phyloP scores from a whole-genome alignment of 2,329 filamentous ascomycete species.

The Colletotrichum gloeosporioides region DNA sequence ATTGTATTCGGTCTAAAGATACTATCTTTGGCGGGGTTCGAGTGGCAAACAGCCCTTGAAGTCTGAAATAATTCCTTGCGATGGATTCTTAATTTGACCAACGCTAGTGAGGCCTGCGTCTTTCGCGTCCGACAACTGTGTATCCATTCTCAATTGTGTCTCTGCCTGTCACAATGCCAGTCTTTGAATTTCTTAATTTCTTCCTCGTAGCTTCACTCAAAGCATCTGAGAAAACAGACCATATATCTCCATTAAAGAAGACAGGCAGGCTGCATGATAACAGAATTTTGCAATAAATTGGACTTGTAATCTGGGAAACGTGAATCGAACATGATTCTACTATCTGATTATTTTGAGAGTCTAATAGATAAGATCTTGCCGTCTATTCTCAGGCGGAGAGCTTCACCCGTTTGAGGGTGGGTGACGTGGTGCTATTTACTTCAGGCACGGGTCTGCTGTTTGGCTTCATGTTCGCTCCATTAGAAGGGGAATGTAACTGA shows the following conservation, averaged over 20 bases:
- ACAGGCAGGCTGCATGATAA: neutral
- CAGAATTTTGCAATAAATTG: neutral
- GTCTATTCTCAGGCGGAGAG: neutral
- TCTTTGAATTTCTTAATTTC: neutral
- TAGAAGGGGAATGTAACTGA: neutral
- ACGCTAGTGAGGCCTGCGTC: neutral
- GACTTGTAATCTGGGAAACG: neutral
- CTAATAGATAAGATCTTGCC: neutral
- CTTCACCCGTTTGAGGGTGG: slow-evolving; percentile 7
- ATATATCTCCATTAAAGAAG: neutral
- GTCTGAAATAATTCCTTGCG: neutral
- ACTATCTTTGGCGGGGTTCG: too few species aligned
- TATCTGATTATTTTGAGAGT: neutral
- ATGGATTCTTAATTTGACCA: neutral
- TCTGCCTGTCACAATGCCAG: neutral
- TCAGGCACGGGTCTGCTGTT: neutral
- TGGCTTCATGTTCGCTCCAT: neutral
- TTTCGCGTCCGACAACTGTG: neutral
- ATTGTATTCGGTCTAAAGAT: neutral
- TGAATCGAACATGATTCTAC: neutral
- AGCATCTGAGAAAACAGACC: neutral
- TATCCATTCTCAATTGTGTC: neutral
- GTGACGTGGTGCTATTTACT: neutral
- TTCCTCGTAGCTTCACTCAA: neutral
- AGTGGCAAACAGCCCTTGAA: neutral